A percentile compares a stretch with the other conserved stretches of the same genome.
These are phyloP conservation scores for Penicillium argentinense DNA, from an alignment of 495 filamentous ascomycete genomes.

Conservation along the genomic window DNA sequence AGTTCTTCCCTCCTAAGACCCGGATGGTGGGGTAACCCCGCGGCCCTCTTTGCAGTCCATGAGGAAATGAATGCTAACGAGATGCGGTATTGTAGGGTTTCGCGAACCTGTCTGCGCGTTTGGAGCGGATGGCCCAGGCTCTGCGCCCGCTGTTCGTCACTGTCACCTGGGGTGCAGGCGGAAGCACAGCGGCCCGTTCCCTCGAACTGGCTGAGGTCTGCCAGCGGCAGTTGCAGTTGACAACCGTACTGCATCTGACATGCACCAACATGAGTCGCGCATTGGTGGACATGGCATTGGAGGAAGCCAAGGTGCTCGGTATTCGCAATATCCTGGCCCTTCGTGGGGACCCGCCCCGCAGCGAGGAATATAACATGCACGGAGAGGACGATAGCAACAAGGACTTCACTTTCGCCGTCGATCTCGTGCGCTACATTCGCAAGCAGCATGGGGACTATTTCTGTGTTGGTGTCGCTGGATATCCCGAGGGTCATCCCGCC, in stretches of 20 bases:
- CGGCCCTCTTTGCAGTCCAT: slow-evolving; percentile 5
- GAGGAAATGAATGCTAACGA: slow-evolving; percentile 18
- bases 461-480: slow-evolving; percentile 91
- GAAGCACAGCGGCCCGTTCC: slow-evolving; percentile 84
- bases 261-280: slow-evolving; percentile 95
- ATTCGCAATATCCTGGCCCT: slow-evolving; percentile 93
- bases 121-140: slow-evolving; percentile 91
- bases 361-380: slow-evolving; percentile 78
- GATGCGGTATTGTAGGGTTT: slow-evolving; percentile 58
- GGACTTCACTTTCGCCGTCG: slow-evolving; percentile 86
- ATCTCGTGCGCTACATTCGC: slow-evolving; percentile 87
- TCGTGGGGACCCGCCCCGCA: slow-evolving; percentile 88
- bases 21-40: slow-evolving; percentile 63
- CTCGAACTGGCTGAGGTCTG: slow-evolving; percentile 95
- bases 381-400: slow-evolving; percentile 65
- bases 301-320: slow-evolving; percentile 88
- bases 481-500: slow-evolving; percentile 95
- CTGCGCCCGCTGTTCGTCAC: slow-evolving; percentile 92
- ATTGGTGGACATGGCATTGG: slow-evolving; percentile 83
- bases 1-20: slow-evolving; percentile 99
- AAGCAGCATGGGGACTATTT: slow-evolving; percentile 90
- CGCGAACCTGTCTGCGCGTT: slow-evolving; percentile 85
- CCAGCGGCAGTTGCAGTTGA: slow-evolving; percentile 85
- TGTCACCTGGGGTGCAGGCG: slow-evolving; percentile 97
- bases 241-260: slow-evolving; percentile 93